Evolutionary conservation across 2,329 filamentous ascomycete genomes (phyloP), one percentile per base, ranked within the genome.

Genomic region (Endoconidiophora laricicola): DNA sequence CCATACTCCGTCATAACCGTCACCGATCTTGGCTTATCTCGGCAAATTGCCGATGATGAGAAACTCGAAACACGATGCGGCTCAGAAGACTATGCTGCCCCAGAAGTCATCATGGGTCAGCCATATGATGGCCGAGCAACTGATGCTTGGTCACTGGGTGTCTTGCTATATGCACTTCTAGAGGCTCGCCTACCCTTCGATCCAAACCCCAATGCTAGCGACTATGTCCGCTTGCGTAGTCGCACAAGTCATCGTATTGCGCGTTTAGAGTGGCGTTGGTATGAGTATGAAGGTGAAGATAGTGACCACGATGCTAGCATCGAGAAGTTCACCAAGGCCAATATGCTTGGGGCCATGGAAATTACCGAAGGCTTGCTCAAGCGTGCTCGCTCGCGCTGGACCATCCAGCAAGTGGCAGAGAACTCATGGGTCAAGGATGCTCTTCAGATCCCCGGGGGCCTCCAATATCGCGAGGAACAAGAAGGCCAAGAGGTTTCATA

Each of bases 181-280:
- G 91, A 98, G 66, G 83, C 83, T n/a, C 76, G 90, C 24, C 67
- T 98, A 16, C 91, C 91, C 0, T 98, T 98, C 58, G 91, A 98
- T 61, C 85, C 87, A 0, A 76, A 84, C 4, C 88, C 90, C 0
- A 82, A 83, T 14, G 83, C 85, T 58, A 82, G 79, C 44, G 86
- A 87, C 58, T 78, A 78, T 23, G 75, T 81, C 55, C 78, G 82
- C 57, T 81, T 86, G 74, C 72, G 83, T 58, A 88, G 83, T 57
- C 73, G 86, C 50, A 90, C 86, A 0, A 90, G 83, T 48, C 91
- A 98, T 62, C 81, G 88, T n/a, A 96, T 98, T 54, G 91, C 91
- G 2, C 74, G 91, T 36, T 85, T 88, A 46, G 91, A 98, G 61
- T 98, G 91, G 91, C 79, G 83, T 44, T 98, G 91, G 91, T 79